These are phyloP conservation scores for Alternaria infectoria DNA, from an alignment of 2,329 filamentous ascomycete genomes.

Conservation along the genomic window DNA sequence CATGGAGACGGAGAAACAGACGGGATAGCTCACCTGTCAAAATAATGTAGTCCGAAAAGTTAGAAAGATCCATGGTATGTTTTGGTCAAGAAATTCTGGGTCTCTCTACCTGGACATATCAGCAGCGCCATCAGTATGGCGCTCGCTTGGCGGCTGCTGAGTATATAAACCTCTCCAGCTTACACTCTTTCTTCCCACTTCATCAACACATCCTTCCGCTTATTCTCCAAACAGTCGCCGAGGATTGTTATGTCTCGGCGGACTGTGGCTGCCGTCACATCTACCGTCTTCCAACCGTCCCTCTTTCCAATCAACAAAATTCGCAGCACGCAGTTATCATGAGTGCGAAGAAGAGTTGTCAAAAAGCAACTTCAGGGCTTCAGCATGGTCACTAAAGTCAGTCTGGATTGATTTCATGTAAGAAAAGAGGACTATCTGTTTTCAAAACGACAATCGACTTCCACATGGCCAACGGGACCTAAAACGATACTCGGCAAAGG, in stretches of 20 bases:
- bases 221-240: no score
- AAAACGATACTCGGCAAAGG: background rate
- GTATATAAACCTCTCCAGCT: background rate
- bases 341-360: background rate
- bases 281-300: background rate
- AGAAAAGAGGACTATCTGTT: background rate
- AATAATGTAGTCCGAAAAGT: accelerated
- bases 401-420: background rate
- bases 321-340: background rate
- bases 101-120: no score
- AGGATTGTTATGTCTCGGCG: no score
- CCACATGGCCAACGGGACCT: background rate
- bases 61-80: background rate
- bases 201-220: accelerated
- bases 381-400: background rate
- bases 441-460: background rate
- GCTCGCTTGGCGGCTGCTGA: background rate
- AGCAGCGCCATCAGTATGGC: no score
- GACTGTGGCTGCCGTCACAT: accelerated
- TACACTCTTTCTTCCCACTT: background rate
- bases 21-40: background rate
- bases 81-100: background rate
- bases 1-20: background rate
- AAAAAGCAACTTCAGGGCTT: background rate
- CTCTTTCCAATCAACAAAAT: background rate